Conservation (phyloP, 352 stramenopile species). For the Globisporangium solare region DNA sequence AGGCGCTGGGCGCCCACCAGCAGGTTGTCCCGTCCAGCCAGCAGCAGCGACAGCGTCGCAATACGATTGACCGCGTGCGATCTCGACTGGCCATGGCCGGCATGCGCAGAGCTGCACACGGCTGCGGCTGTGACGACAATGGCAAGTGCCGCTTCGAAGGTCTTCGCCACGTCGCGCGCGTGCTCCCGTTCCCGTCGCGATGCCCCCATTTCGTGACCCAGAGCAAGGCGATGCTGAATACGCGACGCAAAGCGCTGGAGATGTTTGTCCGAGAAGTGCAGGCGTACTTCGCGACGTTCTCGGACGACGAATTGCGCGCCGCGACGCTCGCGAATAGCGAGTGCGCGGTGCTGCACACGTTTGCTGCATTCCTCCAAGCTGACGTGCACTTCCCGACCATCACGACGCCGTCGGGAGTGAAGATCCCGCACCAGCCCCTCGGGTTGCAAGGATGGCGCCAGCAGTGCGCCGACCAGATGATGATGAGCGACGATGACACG, state of each 20-base stretch:
- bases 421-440: constrained; percentile 36
- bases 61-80: constrained; percentile 9
- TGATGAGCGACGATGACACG: constrained; percentile 24
- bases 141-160: constrained; percentile 40
- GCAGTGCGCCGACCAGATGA: constrained; percentile 45
- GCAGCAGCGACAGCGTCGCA: constrained; percentile 3
- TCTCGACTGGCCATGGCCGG: not conserved
- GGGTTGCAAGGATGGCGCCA: constrained; percentile 47
- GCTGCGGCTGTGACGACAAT: constrained; percentile 28
- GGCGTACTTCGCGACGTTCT: constrained; percentile 35
- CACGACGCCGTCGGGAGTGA: constrained; percentile 3
- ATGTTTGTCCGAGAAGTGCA: constrained; percentile 39
- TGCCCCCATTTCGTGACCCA: constrained; percentile 24
- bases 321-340: constrained; percentile 29
- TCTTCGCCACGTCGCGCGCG: constrained; percentile 27
- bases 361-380: constrained; percentile 43
- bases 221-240: constrained; percentile 26
- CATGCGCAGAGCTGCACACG: constrained; percentile 2
- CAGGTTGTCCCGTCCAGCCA: not conserved
- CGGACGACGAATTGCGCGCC: constrained; percentile 22
- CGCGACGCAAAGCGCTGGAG: constrained; percentile 33
- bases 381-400: constrained; percentile 38
- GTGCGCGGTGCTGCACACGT: constrained; percentile 44
- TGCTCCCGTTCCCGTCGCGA: constrained; percentile 37
- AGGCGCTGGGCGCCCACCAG: constrained; percentile 22